Conservation (phyloP, 2,329 filamentous ascomycete genomes). For the Fusarium liriodendri region DNA sequence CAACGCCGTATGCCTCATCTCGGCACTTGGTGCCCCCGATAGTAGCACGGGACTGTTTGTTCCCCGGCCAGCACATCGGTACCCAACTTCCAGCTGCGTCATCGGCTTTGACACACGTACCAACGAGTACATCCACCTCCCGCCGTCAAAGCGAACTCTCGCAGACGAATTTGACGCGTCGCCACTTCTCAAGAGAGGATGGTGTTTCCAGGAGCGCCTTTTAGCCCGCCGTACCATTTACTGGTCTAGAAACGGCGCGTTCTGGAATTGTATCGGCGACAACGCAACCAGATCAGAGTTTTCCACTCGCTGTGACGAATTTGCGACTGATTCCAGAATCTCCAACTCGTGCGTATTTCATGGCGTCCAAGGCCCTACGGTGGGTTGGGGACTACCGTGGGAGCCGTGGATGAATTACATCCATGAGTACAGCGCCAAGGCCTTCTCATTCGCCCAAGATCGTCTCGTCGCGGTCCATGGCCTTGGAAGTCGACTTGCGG, state of each 20-base stretch:
- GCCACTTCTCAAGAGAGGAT: background rate
- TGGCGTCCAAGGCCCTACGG: background rate
- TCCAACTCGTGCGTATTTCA: background rate
- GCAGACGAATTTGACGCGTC: background rate
- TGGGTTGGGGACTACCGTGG: background rate
- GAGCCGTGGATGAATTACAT: background rate
- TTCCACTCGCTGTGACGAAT: background rate
- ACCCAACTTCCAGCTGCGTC: background rate
- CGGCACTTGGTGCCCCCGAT: background rate
- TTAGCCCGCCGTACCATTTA: background rate
- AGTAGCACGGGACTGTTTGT: slow-evolving; percentile 3
- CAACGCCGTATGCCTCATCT: slow-evolving; percentile 3
- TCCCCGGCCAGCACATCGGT: background rate
- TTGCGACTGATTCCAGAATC: background rate
- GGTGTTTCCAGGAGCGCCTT: slow-evolving; percentile 2
- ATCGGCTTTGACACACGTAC: background rate
- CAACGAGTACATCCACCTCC: background rate
- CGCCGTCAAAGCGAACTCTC: background rate
- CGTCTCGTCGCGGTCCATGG: background rate
- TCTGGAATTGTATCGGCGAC: background rate
- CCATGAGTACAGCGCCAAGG: background rate
- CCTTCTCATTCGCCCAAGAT: background rate
- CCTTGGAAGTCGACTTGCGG: background rate
- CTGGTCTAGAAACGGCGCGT: background rate
- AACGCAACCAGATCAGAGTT: background rate